These are phyloP conservation scores for Neurospora sp. DNA, from an alignment of 495 filamentous ascomycete species.

Conservation along the genomic window DNA sequence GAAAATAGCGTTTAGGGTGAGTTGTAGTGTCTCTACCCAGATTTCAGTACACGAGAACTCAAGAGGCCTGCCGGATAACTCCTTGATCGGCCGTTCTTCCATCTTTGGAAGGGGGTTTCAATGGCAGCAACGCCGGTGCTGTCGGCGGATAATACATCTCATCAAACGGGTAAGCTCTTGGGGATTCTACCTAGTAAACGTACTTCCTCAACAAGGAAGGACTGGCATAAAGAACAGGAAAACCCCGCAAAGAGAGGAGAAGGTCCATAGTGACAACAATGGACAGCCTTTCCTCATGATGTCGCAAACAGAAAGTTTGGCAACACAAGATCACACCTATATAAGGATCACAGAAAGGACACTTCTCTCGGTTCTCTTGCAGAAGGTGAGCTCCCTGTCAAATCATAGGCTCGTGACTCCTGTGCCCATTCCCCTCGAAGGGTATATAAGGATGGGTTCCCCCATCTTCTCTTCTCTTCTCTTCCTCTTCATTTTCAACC, in stretches of 20 bases:
- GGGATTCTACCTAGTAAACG: background rate
- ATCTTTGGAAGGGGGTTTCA: background rate
- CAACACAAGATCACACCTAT: background rate
- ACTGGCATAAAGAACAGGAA: background rate
- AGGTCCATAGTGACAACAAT: background rate
- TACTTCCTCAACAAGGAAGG: background rate
- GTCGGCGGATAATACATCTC: background rate
- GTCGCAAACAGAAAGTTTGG: background rate
- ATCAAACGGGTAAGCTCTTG: background rate
- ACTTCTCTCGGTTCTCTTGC: background rate
- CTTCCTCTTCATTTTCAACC: background rate
- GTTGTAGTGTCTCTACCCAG: background rate
- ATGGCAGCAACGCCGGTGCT: background rate
- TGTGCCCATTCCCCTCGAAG: background rate
- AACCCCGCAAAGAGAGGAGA: background rate
- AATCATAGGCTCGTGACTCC: background rate
- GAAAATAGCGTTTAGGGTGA: background rate
- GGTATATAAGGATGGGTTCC: background rate
- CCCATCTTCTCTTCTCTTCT: background rate
- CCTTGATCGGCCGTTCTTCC: background rate
- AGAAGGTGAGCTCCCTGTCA: background rate
- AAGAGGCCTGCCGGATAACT: background rate
- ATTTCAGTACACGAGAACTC: background rate
- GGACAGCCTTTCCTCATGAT: background rate
- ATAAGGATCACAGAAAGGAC: background rate